Conservation (phyloP, 768 basidiomycete genomes). For the Pisolithus microcarpus region DNA sequence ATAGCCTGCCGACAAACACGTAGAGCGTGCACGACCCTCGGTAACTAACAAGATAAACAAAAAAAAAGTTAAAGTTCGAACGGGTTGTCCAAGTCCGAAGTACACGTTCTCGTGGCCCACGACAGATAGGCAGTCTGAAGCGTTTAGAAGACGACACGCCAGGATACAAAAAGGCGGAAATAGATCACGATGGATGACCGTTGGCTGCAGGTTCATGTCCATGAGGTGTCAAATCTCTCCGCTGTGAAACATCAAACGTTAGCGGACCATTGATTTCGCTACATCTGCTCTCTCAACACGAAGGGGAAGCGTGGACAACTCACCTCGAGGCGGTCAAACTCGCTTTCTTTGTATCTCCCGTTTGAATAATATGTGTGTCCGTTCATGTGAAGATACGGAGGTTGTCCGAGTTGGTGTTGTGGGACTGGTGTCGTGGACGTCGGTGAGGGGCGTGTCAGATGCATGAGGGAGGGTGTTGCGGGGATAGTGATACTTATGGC, state of each 20-base stretch:
- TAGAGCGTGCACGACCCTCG: too few species aligned
- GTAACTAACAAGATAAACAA: too few species aligned
- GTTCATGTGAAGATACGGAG: slow-evolving; percentile 13
- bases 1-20: too few species aligned
- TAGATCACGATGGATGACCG: slow-evolving; percentile 14
- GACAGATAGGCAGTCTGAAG: neutral
- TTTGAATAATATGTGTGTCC: slow-evolving; percentile 20
- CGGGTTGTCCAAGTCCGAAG: too few species aligned
- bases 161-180: neutral
- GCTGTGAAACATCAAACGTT: slow-evolving; percentile 10
- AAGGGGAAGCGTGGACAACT: neutral
- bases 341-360: slow-evolving; percentile 21
- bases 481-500: slow-evolving; percentile 28
- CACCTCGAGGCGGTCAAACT: slow-evolving; percentile 18
- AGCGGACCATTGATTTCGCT: neutral
- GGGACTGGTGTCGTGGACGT: slow-evolving; percentile 13
- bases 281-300: neutral
- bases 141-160: neutral
- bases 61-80: too few species aligned
- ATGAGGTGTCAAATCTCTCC: slow-evolving; percentile 16
- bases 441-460: slow-evolving; percentile 24
- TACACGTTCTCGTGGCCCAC: neutral
- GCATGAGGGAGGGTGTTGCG: slow-evolving; percentile 25
- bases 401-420: neutral
- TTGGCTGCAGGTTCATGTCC: slow-evolving; percentile 15